phyloP scores from a whole-genome alignment of 345 rosid species.

The Theobroma cacao region DNA sequence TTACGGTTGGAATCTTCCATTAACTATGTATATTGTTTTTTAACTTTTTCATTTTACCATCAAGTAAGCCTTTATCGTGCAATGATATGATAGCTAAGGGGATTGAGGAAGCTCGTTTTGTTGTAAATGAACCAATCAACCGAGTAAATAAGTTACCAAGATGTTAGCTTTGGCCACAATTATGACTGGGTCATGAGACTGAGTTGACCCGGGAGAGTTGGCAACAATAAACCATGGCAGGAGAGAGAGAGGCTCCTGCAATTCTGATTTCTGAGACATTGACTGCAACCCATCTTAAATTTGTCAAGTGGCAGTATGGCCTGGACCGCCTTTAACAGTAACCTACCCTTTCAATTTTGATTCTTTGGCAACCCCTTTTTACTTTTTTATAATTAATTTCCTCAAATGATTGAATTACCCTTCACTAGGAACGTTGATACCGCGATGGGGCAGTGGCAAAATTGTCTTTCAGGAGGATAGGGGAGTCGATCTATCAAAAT shows the following conservation, averaged over 20 bases:
- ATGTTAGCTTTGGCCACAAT: background rate
- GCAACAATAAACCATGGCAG: background rate
- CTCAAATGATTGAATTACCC: background rate
- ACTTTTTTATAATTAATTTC: background rate
- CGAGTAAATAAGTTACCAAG: background rate
- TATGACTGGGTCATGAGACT: background rate
- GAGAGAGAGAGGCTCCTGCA: background rate
- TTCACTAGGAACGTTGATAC: background rate
- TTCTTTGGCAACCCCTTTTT: background rate
- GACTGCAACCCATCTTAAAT: slow-evolving; percentile 14
- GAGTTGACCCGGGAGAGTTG: slow-evolving; percentile 17
- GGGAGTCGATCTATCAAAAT: background rate
- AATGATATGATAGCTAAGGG: background rate
- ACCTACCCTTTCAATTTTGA: background rate
- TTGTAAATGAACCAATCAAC: background rate
- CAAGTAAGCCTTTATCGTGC: background rate
- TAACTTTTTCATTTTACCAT: no score
- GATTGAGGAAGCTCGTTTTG: background rate
- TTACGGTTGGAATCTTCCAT: no score
- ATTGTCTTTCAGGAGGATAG: background rate
- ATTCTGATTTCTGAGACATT: background rate
- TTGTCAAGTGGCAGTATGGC: slow-evolving; percentile 17
- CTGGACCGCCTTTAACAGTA: slow-evolving; percentile 13
- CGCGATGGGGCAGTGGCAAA: background rate
- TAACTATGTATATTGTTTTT: no score